A percentile compares a stretch with the other conserved stretches of the same genome.
Conservation (phyloP, 257 asterid genomes). For the Solanum chmielewskii region DNA sequence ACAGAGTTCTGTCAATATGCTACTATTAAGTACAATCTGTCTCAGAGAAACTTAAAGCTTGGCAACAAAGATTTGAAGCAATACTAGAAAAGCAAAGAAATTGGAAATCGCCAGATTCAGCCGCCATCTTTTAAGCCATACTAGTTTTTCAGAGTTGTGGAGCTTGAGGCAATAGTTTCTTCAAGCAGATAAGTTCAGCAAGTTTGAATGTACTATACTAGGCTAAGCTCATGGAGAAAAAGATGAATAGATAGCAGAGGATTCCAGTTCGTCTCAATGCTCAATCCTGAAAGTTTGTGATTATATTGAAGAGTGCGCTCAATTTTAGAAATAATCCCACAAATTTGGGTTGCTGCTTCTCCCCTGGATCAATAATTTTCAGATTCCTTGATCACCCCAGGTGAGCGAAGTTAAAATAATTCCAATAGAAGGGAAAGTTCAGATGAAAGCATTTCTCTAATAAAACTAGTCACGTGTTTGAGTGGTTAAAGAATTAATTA, state of each 20-base stretch:
- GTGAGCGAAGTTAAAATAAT: neutral
- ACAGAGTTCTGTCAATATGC: slow-evolving; percentile 53
- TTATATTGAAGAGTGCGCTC: neutral
- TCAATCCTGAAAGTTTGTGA: neutral
- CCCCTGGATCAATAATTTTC: neutral
- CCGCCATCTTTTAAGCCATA: neutral
- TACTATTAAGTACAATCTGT: neutral
- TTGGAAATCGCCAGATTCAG: neutral
- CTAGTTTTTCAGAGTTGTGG: neutral
- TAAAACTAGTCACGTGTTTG: neutral
- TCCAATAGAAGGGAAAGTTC: neutral
- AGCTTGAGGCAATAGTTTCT: neutral
- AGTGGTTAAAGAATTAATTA: neutral
- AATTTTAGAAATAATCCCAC: neutral
- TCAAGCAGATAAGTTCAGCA: neutral
- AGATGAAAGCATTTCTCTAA: neutral
- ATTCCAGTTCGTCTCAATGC: neutral
- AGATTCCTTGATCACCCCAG: neutral
- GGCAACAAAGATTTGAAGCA: neutral
- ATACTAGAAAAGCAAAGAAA: neutral
- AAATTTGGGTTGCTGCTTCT: neutral
- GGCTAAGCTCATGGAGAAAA: neutral
- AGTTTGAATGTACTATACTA: neutral
- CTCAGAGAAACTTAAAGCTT: neutral
- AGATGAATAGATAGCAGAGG: neutral